Conservation (phyloP, 495 filamentous ascomycete genomes). For the Tuber calosporum region DNA sequence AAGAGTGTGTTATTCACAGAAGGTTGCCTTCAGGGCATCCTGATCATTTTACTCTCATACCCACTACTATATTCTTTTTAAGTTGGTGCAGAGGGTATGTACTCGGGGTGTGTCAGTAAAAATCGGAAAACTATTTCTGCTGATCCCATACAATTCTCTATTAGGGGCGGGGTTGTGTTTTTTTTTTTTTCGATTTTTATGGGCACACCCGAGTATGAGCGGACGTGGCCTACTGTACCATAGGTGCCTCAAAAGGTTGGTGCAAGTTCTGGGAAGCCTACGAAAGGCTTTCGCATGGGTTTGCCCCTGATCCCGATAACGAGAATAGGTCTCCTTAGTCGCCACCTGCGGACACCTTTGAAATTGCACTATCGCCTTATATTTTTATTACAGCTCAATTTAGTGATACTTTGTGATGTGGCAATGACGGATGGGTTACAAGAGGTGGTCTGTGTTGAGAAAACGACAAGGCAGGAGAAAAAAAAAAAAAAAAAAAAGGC, state of each 20-base stretch:
- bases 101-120: background rate
- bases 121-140: background rate
- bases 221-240: background rate
- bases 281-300: background rate
- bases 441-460: background rate
- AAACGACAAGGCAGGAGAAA: background rate
- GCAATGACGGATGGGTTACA: slow-evolving; percentile 6
- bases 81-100: background rate
- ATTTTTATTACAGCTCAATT: background rate
- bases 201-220: background rate
- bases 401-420: slow-evolving; percentile 17
- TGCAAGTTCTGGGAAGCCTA: background rate
- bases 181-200: background rate
- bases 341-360: background rate
- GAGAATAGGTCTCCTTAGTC: background rate
- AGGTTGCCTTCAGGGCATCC: background rate
- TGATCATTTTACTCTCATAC: background rate
- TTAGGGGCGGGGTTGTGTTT: background rate
- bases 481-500: too few relatives aligned
- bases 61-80: background rate
- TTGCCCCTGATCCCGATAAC: background rate
- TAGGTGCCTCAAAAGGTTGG: background rate
- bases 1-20: background rate
- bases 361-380: slow-evolving; percentile 1
- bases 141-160: background rate